Evolutionary conservation across 1,284 basidiomycete species (phyloP), one percentile per base, ranked within the genome.

Genomic region (Athelia sp.): DNA sequence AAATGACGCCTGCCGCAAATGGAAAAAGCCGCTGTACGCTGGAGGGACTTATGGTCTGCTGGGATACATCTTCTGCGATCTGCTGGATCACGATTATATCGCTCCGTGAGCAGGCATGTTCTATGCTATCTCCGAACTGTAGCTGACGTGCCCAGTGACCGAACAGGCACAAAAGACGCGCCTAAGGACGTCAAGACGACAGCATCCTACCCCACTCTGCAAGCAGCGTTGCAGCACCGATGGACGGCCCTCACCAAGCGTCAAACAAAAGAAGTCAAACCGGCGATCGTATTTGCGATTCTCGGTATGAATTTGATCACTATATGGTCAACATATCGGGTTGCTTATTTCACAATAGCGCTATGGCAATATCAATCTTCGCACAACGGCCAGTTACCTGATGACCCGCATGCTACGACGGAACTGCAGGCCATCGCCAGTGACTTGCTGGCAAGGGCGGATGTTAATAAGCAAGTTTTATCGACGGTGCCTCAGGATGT

Each of bases 1-100:
- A 51, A 94, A 98, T 66, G 76, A 81, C 35, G 76, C 82, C 14
- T 90, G 91, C 60, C 78, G 93, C 54, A 74, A 75, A 49, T 73
- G 80, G 47, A 70, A 74, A 26, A 90, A 85, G 54, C 85, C 88
- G 14, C 90, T 98, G 66, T 98, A 97, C 61, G 82, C 86, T 17
- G 90, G 93, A 0, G 88, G 88, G 9, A 86, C 89, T 11, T 94
- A 92, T 64, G 96, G 96, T n/a, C 75, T 96, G 52, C 74, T 87
- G 45, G 97, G 96, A 4, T 99, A 90, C 68, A 90, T 96, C 58
- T 98, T 98, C 65, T 90, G 91, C 52, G 95, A 99, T 65, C 76
- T 99, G 44, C 76, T 94, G 50, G 74, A 79, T 40, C 93, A 96
- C 62, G 84, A 92, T 56, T 95, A 89, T 64, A 81, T 97, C 54